Evolutionary conservation across 176 grass and related monocot genomes (phyloP), one percentile per base, ranked within the genome.

Genomic region (Oryza glumipatula): DNA sequence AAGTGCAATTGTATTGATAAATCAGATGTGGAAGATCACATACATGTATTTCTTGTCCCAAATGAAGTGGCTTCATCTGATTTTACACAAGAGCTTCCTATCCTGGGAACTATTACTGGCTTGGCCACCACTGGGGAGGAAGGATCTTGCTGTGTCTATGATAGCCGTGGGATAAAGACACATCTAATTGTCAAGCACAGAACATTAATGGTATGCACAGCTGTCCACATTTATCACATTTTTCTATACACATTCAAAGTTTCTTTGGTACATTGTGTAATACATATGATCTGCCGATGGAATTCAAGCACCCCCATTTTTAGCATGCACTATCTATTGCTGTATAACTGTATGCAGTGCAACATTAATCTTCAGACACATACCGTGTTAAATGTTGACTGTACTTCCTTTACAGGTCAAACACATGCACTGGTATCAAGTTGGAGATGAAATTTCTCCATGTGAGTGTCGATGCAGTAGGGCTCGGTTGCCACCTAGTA

Each of bases 391-490:
- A 83, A 61, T 79, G 9, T 72, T 90, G 9, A 15, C 23, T 39
- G 68, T 46, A 80, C 15, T 36, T 74, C 16, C 58, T 46, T 66
- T 80, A 8, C 80, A 98, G 96, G 96, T 98, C 78, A 98, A 98
- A 80, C 96, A 95, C 87, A 95, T 95, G 93, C 96, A 94, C 60
- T 98, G 93, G 93, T 98, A 92, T 84, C 93, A 80, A 86, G 70
- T 95, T 94, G 91, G 91, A 58, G 83, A 72, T 75, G 86, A 95
- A 90, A 80, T 92, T 85, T 98, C 93, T 80, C 63, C 86, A 76
- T 98, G 96, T 87, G 93, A 98, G 71, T 98, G 96, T 46, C 93
- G 93, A 79, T 95, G 89, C 83, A 98, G 91, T 78, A 91, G 96
- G 78, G 93, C 93, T 77, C 76, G 83, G 22, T 84, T 98, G 67